Evolutionary conservation across 2,329 filamentous ascomycete genomes (phyloP).

Genomic region (Talaromyces verruculosus): DNA sequence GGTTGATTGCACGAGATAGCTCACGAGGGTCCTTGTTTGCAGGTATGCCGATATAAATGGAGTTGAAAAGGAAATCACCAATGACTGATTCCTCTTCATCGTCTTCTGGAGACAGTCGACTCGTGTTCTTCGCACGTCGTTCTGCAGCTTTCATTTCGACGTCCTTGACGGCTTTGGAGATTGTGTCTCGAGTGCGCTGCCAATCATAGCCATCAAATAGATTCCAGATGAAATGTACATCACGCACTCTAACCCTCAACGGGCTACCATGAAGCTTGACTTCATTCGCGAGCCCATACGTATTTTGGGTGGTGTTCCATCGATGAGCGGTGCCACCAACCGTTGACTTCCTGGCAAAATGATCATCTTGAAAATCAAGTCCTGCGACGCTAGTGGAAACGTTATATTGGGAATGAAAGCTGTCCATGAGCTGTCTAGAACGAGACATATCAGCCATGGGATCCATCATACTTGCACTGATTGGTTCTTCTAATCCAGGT

Average conservation of each 20-base stretch:
- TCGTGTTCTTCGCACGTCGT: constrained; percentile 60
- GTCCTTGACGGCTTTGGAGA: constrained; percentile 82
- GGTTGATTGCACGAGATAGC: constrained; percentile 79
- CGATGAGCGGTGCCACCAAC: constrained; percentile 68
- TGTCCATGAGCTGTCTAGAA: constrained; percentile 47
- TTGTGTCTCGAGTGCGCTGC: constrained; percentile 80
- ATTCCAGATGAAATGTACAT: constrained; percentile 96
- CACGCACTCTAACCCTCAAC: constrained; percentile 73
- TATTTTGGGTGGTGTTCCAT: constrained; percentile 77
- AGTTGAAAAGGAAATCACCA: constrained; percentile 96
- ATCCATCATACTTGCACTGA: constrained; percentile 44
- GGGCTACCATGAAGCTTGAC: constrained; percentile 65
- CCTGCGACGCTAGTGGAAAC: constrained; percentile 58
- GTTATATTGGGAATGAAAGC: constrained; percentile 55
- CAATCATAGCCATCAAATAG: constrained; percentile 98
- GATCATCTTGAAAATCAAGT: constrained; percentile 74
- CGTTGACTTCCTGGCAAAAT: constrained; percentile 65
- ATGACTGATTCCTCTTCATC: constrained; percentile 77
- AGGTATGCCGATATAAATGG: constrained; percentile 93
- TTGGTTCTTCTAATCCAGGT: constrained; percentile 41
- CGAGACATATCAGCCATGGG: constrained; percentile 40
- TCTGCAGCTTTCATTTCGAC: constrained; percentile 82
- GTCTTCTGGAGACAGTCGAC: constrained; percentile 55
- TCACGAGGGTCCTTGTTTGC: constrained; percentile 81
- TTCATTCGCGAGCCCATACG: constrained; percentile 66